Base-by-base conservation (phyloP, 495 filamentous ascomycete species). In the Hamigera avellanea region DNA sequence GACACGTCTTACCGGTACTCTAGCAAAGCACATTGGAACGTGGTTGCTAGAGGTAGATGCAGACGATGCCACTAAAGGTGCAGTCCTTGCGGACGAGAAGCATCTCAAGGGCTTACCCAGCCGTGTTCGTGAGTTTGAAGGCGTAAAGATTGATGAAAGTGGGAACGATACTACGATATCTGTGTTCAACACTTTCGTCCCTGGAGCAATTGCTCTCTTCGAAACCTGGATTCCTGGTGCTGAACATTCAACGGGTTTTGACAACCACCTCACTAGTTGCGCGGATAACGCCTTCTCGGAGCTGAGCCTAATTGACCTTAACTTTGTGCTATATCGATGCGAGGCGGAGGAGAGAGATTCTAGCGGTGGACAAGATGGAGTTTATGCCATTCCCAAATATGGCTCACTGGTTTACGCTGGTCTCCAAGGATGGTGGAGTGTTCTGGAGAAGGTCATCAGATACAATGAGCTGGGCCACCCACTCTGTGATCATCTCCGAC, bases 381-480 rank as follows among this genome's bases (percentile, higher is more conserved):
- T 78, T 0, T 99, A 96, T 56, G 72, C 66, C 32, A 84, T 99
- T 43, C 91, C 93, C 8, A 76, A 78, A 0, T 63, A 83, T 48
- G 93, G 88, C 3, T 69, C 81, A 32, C 67, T 95, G 28, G 84
- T 95, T 13, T 99, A 99, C 57, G 88, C 93, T 39, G 93, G 93
- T 31, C 71, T 99, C 18, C 93, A 99, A 55, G 93, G 93, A 10
- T 99, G 91, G 91, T 95, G 88, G 91, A 95, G 86, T 54, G 66
- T 93, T 6, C 67, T 99, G 27, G 80, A 83, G 45, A 68, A 81
- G 40, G 76, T 96, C 43, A 84, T 95, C 58, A 71, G 67, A 26
- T 76, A 91, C 40, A 99, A 99, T 50, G 70, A 99, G 54, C 73
- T 99, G 7, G 91, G 82, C 6, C 93, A 96, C 52, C 83, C 93